phyloP scores from a whole-genome alignment of 495 filamentous ascomycete species.

The Umbilicaria muhlenbergii region DNA sequence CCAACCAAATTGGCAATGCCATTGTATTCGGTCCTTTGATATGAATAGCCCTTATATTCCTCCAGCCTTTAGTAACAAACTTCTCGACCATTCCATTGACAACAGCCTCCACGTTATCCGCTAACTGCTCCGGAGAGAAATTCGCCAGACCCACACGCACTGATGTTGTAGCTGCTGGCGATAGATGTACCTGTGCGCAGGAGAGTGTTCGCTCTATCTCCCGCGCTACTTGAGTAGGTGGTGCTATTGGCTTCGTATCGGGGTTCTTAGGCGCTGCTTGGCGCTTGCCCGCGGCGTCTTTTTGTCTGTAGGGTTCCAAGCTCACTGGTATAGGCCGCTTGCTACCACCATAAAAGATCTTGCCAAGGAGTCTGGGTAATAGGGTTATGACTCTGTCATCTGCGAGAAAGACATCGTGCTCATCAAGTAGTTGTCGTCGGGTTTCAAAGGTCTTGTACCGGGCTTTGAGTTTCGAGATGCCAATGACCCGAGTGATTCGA shows the following conservation, averaged over 20 bases:
- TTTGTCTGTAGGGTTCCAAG: slow-evolving; percentile 46
- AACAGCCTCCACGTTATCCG: slow-evolving; percentile 64
- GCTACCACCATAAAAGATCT: slow-evolving; percentile 62
- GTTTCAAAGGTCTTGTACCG: slow-evolving; percentile 81
- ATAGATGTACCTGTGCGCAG: slow-evolving; percentile 58
- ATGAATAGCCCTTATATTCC: slow-evolving; percentile 65
- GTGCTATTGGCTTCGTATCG: slow-evolving; percentile 23
- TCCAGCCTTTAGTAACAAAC: slow-evolving; percentile 71
- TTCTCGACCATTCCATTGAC: slow-evolving; percentile 53
- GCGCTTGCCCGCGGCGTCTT: slow-evolving; percentile 41
- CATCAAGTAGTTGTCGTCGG: slow-evolving; percentile 63
- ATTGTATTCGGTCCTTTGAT: slow-evolving; percentile 77
- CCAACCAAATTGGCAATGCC: slow-evolving; percentile 82
- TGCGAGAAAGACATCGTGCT: slow-evolving; percentile 78
- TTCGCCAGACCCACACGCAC: slow-evolving; percentile 56
- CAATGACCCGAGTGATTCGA: slow-evolving; percentile 68
- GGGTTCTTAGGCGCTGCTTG: slow-evolving; percentile 27
- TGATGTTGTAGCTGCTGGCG: slow-evolving; percentile 45
- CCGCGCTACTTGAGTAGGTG: slow-evolving; percentile 40
- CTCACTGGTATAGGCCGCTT: slow-evolving; percentile 83
- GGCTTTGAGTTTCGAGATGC: slow-evolving; percentile 62
- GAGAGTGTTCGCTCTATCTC: slow-evolving; percentile 58
- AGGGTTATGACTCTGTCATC: slow-evolving; percentile 69
- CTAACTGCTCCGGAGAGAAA: slow-evolving; percentile 57
- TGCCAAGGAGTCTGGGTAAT: slow-evolving; percentile 66